phyloP scores from a whole-genome alignment of 306 rosid genomes.

The Medicago lupulina region DNA sequence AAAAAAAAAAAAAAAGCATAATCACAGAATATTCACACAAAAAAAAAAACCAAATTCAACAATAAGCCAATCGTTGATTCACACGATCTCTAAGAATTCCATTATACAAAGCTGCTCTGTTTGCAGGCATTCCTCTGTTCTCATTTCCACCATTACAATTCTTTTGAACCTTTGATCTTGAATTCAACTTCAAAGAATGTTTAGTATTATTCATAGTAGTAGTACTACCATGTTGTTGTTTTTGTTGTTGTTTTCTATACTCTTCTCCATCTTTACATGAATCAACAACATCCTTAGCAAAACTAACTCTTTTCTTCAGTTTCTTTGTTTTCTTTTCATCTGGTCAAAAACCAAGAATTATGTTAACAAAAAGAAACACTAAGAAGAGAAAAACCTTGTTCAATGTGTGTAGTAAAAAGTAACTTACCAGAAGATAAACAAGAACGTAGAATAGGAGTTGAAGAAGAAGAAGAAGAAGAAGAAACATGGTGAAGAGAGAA shows the following conservation, averaged over 20 bases:
- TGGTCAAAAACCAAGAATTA: constrained; percentile 37
- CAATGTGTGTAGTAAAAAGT: neutral
- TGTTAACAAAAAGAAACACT: neutral
- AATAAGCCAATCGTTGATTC: constrained; percentile 67
- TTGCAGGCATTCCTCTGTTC: constrained; percentile 74
- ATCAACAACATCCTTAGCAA: constrained; percentile 83
- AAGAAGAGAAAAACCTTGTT: neutral
- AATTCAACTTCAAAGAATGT: constrained; percentile 35
- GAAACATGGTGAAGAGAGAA: constrained; percentile 43
- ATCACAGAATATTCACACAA: constrained; percentile 39
- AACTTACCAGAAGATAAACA: constrained; percentile 81
- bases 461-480: constrained; percentile 44
- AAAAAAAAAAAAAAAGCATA: constrained; percentile 11
- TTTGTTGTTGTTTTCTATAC: constrained; percentile 52
- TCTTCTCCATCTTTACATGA: constrained; percentile 67
- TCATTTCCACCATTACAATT: constrained; percentile 28
- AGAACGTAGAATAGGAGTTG: constrained; percentile 68
- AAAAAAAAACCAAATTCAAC: constrained; percentile 43
- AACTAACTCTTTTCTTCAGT: constrained; percentile 75
- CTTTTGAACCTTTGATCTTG: constrained; percentile 45
- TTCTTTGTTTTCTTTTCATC: constrained; percentile 58
- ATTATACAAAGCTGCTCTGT: constrained; percentile 79
- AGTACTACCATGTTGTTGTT: neutral
- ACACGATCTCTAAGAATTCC: constrained; percentile 89
- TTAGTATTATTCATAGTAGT: neutral